A percentile compares a stretch with the other conserved stretches of the same genome.
phyloP scores from a whole-genome alignment of 176 grass and related monocot genomes.

The Aegilops tauschii region DNA sequence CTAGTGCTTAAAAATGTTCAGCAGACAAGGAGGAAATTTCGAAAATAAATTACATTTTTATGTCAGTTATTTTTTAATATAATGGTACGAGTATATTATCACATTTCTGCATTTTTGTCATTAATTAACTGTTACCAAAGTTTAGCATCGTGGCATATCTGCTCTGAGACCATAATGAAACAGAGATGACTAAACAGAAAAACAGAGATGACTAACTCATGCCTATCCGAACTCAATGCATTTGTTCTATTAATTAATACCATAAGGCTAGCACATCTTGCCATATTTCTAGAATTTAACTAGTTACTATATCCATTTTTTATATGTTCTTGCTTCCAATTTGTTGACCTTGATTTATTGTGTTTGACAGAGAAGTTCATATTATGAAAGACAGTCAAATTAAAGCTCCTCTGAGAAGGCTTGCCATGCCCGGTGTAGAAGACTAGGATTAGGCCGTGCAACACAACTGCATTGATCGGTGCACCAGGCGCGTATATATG shows the following conservation, averaged over 20 bases:
- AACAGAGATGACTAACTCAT: background rate
- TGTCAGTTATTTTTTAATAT: background rate
- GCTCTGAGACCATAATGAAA: background rate
- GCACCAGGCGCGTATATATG: too few species aligned
- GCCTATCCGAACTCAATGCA: background rate
- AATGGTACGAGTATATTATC: background rate
- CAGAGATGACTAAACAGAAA: background rate
- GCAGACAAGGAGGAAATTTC: background rate
- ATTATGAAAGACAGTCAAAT: background rate
- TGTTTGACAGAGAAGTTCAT: background rate
- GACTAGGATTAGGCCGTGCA: too few species aligned
- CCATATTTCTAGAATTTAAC: background rate
- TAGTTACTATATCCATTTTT: background rate
- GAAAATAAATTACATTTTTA: background rate
- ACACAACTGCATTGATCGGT: too few species aligned
- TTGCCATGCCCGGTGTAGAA: background rate
- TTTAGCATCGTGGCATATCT: too few species aligned
- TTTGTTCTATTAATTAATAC: background rate
- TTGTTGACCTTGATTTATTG: background rate
- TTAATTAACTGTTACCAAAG: background rate
- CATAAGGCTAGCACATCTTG: background rate
- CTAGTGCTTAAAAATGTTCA: background rate
- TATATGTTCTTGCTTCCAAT: background rate
- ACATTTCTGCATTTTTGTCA: background rate
- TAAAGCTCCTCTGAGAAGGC: background rate